phyloP scores from a whole-genome alignment of 768 basidiomycete species.

The Strobilomyces dryophilus region DNA sequence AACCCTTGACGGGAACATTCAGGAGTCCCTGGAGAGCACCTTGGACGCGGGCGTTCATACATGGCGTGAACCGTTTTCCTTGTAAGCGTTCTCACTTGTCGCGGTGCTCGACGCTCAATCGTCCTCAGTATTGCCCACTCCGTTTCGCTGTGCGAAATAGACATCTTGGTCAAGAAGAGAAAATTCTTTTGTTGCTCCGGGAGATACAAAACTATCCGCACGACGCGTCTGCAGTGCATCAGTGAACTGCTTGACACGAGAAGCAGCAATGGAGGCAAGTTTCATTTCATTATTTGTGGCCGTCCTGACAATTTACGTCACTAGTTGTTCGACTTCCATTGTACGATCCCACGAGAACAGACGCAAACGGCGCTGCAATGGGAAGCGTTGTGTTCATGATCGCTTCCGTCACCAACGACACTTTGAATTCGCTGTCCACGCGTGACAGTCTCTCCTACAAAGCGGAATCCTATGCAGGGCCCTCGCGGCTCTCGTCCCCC shows the following conservation, averaged over 20 bases:
- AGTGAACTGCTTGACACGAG: constrained; percentile 24
- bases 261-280: constrained; percentile 25
- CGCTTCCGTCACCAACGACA: constrained; percentile 13
- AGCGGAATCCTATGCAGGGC: constrained; percentile 10
- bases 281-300: constrained; percentile 31
- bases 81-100: constrained; percentile 14
- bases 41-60: constrained; percentile 22
- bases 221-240: constrained; percentile 25
- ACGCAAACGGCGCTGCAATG: constrained; percentile 23
- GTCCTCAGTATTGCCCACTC: constrained; percentile 14
- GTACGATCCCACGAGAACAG: constrained; percentile 29
- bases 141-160: constrained; percentile 26
- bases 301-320: constrained; percentile 29
- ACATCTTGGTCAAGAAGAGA: constrained; percentile 25
- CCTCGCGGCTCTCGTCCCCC: constrained; percentile 14
- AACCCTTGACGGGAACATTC: constrained; percentile 26
- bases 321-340: constrained; percentile 30
- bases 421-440: constrained; percentile 11
- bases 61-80: constrained; percentile 29
- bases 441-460: constrained; percentile 19
- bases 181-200: constrained; percentile 26
- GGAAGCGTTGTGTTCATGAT: constrained; percentile 28
- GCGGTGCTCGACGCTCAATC: constrained; percentile 8
- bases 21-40: constrained; percentile 27
- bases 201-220: constrained; percentile 25